Conservation (phyloP, 331 rosid genomes). For the Dryas integrifolia region DNA sequence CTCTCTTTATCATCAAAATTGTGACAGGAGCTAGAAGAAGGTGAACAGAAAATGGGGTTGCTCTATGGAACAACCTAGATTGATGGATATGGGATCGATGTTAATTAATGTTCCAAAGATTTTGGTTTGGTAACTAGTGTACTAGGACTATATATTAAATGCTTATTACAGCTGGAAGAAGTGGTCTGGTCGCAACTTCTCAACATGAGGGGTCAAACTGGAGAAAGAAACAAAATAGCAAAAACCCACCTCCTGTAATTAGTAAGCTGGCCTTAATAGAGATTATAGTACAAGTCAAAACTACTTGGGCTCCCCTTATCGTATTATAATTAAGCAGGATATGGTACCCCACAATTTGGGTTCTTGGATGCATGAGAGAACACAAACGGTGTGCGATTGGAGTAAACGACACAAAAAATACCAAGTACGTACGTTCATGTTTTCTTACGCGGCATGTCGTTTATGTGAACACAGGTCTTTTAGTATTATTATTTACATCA, state of each 20-base stretch:
- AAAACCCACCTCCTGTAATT: not conserved
- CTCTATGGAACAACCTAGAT: not conserved
- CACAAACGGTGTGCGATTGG: no score
- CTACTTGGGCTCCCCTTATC: no score
- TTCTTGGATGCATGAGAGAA: no score
- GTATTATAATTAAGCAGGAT: no score
- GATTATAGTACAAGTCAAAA: not conserved
- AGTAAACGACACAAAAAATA: no score
- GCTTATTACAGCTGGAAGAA: slow-evolving; percentile 13
- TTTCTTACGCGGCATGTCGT: no score
- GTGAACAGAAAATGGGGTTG: not conserved
- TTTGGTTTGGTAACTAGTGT: not conserved
- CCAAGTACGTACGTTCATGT: no score
- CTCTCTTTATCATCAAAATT: not conserved
- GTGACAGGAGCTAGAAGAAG: no score
- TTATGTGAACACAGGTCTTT: no score
- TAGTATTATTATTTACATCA: no score
- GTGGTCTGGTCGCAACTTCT: slow-evolving; percentile 22
- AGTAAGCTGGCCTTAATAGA: not conserved
- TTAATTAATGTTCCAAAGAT: not conserved
- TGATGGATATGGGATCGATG: not conserved
- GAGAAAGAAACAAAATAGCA: not conserved
- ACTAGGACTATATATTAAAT: not conserved
- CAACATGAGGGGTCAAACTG: not conserved
- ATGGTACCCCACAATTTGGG: no score